Evolutionary conservation across 2,329 filamentous ascomycete species (phyloP).

Genomic region (Fusarium pseudograminearum): DNA sequence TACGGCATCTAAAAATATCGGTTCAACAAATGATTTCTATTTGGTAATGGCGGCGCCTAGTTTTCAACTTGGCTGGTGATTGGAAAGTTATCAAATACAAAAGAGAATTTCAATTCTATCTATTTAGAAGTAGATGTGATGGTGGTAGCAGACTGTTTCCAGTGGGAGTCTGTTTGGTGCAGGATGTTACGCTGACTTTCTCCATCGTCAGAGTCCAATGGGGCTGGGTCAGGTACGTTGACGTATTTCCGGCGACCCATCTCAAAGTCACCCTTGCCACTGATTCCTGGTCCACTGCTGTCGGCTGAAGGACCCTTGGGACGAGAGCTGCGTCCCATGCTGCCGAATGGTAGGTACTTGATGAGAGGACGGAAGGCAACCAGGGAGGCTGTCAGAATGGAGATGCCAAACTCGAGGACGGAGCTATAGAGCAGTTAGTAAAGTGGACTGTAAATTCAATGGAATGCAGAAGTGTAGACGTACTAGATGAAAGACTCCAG

Average conservation of each 20-base stretch:
- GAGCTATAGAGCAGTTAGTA: background rate
- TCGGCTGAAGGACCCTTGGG: background rate
- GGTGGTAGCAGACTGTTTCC: background rate
- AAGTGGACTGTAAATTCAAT: too few species aligned
- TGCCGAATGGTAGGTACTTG: slow-evolving; percentile 9
- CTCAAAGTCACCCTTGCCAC: background rate
- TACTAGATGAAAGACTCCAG: slow-evolving; percentile 14
- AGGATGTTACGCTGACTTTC: slow-evolving; percentile 10
- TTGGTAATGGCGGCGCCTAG: background rate
- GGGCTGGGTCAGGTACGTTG: background rate
- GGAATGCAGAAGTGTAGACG: background rate
- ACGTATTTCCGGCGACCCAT: slow-evolving; percentile 4
- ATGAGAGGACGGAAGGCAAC: slow-evolving; percentile 10
- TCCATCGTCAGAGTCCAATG: slow-evolving; percentile 2
- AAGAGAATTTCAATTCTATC: background rate
- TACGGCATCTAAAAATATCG: background rate
- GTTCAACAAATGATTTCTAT: background rate
- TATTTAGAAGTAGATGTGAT: background rate
- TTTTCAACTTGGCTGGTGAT: background rate
- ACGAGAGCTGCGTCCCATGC: slow-evolving; percentile 1
- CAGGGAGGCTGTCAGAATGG: slow-evolving; percentile 1
- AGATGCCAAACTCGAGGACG: slow-evolving; percentile 9
- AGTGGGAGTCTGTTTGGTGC: background rate
- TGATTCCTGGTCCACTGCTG: background rate
- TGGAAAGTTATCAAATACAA: background rate